These are phyloP conservation scores for Exophiala oligosperma DNA, from an alignment of 2,329 filamentous ascomycete genomes.

Conservation along the genomic window DNA sequence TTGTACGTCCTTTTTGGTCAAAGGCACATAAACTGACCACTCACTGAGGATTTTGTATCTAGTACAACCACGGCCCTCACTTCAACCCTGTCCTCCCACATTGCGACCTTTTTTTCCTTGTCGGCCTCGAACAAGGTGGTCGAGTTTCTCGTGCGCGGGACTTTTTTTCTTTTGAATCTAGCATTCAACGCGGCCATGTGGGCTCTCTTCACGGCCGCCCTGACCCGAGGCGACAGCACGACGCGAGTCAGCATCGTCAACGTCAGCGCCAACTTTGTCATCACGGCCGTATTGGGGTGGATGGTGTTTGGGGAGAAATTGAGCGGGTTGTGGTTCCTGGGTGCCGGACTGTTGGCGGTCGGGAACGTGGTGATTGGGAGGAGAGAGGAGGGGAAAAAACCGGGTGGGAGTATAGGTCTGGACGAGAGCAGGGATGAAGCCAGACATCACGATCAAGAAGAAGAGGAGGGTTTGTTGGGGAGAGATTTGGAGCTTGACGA, in stretches of 20 bases:
- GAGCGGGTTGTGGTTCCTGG: slow-evolving; percentile 61
- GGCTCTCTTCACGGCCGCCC: slow-evolving; percentile 63
- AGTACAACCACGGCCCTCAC: slow-evolving; percentile 64
- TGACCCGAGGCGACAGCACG: slow-evolving; percentile 61
- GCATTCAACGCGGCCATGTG: slow-evolving; percentile 65
- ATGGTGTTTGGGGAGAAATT: slow-evolving; percentile 59
- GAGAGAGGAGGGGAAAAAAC: slow-evolving; percentile 45
- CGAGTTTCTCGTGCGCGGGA: slow-evolving; percentile 47
- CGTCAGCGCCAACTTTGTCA: slow-evolving; percentile 63
- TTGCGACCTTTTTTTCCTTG: slow-evolving; percentile 49
- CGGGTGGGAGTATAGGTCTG: slow-evolving; percentile 15
- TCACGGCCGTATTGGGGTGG: slow-evolving; percentile 60
- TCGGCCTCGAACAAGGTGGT: slow-evolving; percentile 45
- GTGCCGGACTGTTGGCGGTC: slow-evolving; percentile 58
- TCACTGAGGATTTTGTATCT: slow-evolving; percentile 1
- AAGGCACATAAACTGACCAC: not conserved
- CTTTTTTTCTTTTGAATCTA: slow-evolving; percentile 62
- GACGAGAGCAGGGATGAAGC: slow-evolving; percentile 10
- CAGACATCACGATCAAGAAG: slow-evolving; percentile 2
- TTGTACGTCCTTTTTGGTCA: too few species aligned
- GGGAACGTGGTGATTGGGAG: slow-evolving; percentile 64
- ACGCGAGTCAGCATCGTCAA: slow-evolving; percentile 65
- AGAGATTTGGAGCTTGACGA: slow-evolving; percentile 18
- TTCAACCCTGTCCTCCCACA: slow-evolving; percentile 48
- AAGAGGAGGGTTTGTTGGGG: slow-evolving; percentile 16